These are phyloP conservation scores for Chrysoporthe cubensis DNA, from an alignment of 2,329 filamentous ascomycete genomes.

Conservation along the genomic window DNA sequence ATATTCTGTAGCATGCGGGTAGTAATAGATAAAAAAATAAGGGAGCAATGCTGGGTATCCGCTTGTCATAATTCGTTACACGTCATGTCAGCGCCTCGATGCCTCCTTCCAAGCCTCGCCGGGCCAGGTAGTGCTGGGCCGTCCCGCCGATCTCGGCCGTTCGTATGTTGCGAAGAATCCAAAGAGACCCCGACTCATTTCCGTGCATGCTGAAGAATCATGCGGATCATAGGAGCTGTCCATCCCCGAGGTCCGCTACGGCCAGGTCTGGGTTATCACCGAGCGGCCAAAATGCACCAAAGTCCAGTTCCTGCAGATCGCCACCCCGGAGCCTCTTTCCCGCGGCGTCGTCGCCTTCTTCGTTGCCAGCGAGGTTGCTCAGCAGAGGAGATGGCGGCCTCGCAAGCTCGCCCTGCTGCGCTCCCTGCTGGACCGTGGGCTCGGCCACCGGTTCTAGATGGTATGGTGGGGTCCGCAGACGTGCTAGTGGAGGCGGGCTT, in stretches of 20 bases:
- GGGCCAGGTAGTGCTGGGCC: background rate
- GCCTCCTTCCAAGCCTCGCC: background rate
- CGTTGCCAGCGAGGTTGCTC: background rate
- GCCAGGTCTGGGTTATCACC: background rate
- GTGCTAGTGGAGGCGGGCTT: background rate
- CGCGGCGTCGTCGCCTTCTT: background rate
- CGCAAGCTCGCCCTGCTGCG: background rate
- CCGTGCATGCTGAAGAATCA: background rate
- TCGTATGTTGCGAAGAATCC: background rate
- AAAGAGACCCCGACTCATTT: background rate
- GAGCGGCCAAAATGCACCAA: background rate
- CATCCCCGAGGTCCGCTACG: background rate
- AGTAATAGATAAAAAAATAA: background rate
- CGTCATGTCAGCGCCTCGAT: background rate
- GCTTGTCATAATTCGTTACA: conserved; percentile 1
- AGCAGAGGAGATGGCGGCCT: background rate
- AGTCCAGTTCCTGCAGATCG: background rate
- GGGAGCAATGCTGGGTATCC: background rate
- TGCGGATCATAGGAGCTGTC: background rate
- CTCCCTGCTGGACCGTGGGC: background rate
- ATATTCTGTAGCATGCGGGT: background rate
- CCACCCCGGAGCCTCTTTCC: background rate
- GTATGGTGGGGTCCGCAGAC: background rate
- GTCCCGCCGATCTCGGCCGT: background rate
- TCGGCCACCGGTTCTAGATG: background rate